Evolutionary conservation across 345 rosid species (phyloP), one percentile per base, ranked within the genome.

Genomic region (Eucalyptus marginata): DNA sequence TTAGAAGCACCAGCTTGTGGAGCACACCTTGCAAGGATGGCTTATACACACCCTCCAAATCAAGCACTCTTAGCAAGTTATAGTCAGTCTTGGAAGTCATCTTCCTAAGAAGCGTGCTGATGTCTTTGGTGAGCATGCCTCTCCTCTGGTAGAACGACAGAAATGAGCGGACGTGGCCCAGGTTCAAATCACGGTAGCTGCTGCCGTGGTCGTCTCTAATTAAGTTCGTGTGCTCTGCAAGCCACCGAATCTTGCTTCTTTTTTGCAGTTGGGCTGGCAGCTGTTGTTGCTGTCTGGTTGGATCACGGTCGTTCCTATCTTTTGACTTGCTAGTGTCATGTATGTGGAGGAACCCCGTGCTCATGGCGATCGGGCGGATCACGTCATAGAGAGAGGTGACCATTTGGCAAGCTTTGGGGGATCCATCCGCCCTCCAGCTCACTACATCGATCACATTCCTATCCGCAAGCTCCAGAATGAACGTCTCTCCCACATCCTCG

Each of bases 31-130:
- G 89, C 24, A 92, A 81, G 84, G 88, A 56, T 4, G 93, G 92
- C 79, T 87, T 81, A 43, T 88, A 89, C 5, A 90, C 90, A 20
- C 88, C 68, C 51, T 92, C 92, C n/a, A 90, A 87, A 27, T 92
- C 92, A 17, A 92, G 90, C 16, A 31, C 43, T 43, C 7, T 68
- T 31, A 31, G 4, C 24, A 8, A 31, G 80, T 22, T 68, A 31
- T 68, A 66, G 3, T 16, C 0, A 31, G 7, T 4, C 43, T 16
- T 1, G 4, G 22, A 66, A 0, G 40, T 66, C 22, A 66, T 31
- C 2, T 31, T 66, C 43, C 79, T 16, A 1, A 66, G 43, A 17
- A 66, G 16, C 1, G 22, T 66, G 79, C 6, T 66, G 79, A 66
- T 8, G 79, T 66, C 43, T 15, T 66, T 66, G 22, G 43, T 89